Evolutionary conservation across 768 basidiomycete species (phyloP).

Genomic region (Lactifluus hygrophoroides): DNA sequence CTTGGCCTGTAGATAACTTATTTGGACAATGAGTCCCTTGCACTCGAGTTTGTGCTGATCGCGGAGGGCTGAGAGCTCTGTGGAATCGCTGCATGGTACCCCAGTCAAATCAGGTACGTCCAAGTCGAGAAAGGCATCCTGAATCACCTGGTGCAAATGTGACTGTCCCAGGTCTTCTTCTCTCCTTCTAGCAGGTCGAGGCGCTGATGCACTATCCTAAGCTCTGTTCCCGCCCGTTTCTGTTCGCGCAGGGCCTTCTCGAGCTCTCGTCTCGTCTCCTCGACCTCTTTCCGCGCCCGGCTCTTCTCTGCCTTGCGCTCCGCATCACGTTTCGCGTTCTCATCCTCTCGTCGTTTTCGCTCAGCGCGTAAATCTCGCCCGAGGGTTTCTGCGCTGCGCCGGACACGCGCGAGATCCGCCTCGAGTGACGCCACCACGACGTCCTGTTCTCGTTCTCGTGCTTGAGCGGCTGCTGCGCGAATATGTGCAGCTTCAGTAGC

Average conservation of each 20-base stretch:
- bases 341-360: slow-evolving; percentile 55
- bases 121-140: background rate
- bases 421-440: slow-evolving; percentile 61
- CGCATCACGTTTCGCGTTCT: slow-evolving; percentile 39
- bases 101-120: background rate
- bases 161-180: slow-evolving; percentile 54
- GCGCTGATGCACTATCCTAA: slow-evolving; percentile 39
- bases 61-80: slow-evolving; percentile 46
- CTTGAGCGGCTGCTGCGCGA: slow-evolving; percentile 32
- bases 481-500: slow-evolving; percentile 56
- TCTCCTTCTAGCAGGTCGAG: slow-evolving; percentile 15
- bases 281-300: slow-evolving; percentile 29
- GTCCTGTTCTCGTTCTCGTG: slow-evolving; percentile 54
- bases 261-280: slow-evolving; percentile 15
- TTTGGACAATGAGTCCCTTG: slow-evolving; percentile 86
- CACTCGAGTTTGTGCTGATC: slow-evolving; percentile 76
- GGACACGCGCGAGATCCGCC: slow-evolving; percentile 65
- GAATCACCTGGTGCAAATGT: slow-evolving; percentile 52
- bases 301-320: slow-evolving; percentile 41
- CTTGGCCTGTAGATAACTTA: slow-evolving; percentile 86
- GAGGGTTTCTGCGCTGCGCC: slow-evolving; percentile 67
- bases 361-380: slow-evolving; percentile 68
- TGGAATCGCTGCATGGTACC: slow-evolving; percentile 37
- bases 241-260: slow-evolving; percentile 50
- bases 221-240: slow-evolving; percentile 61